These are phyloP conservation scores for Nicotiana undulata DNA, from an alignment of 257 asterid genomes.

Conservation along the genomic window DNA sequence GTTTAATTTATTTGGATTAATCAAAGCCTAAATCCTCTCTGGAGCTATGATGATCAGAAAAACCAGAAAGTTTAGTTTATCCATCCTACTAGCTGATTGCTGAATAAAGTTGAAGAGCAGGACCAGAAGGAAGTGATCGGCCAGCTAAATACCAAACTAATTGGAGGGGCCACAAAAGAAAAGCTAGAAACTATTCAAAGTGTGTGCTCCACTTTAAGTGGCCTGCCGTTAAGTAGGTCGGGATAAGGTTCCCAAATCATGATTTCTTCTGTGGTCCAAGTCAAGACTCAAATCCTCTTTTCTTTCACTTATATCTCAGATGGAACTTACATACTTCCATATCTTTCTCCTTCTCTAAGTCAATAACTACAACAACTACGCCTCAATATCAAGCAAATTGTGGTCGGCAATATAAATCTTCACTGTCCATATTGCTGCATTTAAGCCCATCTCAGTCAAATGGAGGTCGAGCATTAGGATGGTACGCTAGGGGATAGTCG, in stretches of 20 bases:
- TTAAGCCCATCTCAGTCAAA: not conserved
- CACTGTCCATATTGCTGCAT: not conserved
- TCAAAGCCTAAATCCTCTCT: not conserved
- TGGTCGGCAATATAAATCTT: not conserved
- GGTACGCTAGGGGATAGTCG: too few relatives aligned
- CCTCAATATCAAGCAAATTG: not conserved
- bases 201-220: conserved; percentile 5
- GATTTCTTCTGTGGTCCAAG: conserved; percentile 1
- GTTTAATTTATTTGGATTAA: not conserved
- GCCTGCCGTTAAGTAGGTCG: not conserved
- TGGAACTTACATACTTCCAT: not conserved
- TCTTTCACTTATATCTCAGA: too few relatives aligned
- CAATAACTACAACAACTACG: not conserved
- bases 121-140: not conserved
- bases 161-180: conserved; percentile 5
- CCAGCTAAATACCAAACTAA: not conserved
- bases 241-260: not conserved
- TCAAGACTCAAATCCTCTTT: not conserved
- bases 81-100: not conserved
- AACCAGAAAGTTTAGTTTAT: not conserved
- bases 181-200: not conserved
- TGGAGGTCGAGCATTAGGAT: too few relatives aligned
- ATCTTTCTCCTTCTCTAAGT: not conserved
- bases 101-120: not conserved
- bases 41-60: not conserved